These are phyloP conservation scores for Neofusicoccum sp. DNA, from an alignment of 2,329 filamentous ascomycete genomes.

Conservation along the genomic window DNA sequence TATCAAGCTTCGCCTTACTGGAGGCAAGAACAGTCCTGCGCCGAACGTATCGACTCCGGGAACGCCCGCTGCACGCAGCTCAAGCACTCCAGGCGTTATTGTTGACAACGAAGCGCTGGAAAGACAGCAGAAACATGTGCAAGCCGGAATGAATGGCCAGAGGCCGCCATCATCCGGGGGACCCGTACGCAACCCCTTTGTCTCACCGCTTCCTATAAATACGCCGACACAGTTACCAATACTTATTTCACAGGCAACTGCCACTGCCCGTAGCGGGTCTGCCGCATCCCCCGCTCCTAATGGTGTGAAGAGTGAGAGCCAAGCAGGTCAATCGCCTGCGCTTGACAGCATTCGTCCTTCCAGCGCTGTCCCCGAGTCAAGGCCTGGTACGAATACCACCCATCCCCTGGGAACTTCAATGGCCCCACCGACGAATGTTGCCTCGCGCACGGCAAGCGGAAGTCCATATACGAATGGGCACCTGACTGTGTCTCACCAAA, in stretches of 20 bases:
- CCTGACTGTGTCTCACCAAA: not conserved
- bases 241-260: not conserved
- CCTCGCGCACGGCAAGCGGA: conserved; percentile 38
- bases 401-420: conserved; percentile 30
- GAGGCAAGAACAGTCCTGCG: conserved; percentile 39
- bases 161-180: conserved; percentile 27
- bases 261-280: conserved; percentile 43
- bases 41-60: conserved; percentile 30
- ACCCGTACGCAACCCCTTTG: conserved; percentile 25
- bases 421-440: conserved; percentile 36
- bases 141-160: conserved; percentile 48
- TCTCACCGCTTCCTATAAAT: conserved; percentile 21
- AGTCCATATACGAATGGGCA: conserved; percentile 37
- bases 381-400: conserved; percentile 26
- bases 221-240: not conserved
- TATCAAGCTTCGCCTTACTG: conserved; percentile 69
- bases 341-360: conserved; percentile 38
- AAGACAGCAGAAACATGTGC: conserved; percentile 52
- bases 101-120: conserved; percentile 56
- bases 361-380: conserved; percentile 34
- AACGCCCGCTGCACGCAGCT: conserved; percentile 40
- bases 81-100: conserved; percentile 49
- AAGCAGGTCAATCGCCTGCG: conserved; percentile 43
- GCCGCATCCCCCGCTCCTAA: conserved; percentile 29
- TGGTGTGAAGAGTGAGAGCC: conserved; percentile 41